These are phyloP conservation scores for Suhomyces panamericanus DNA, from an alignment of 1,139 yeast species.

Conservation along the genomic window DNA sequence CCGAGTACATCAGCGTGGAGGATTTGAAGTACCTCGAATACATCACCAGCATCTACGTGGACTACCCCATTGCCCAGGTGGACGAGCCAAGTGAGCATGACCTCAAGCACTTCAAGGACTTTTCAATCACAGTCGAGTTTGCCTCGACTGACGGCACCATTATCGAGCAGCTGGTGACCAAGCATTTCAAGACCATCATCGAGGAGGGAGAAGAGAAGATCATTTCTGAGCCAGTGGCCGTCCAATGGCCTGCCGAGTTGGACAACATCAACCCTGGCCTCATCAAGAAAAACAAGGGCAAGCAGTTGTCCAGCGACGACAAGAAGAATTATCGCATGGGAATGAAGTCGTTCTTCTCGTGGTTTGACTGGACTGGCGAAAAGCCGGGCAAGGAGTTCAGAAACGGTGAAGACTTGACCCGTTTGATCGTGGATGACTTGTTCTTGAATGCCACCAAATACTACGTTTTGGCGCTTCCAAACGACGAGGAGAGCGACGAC, in stretches of 20 bases:
- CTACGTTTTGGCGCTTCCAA: slow-evolving; percentile 65
- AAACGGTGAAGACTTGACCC: slow-evolving; percentile 68
- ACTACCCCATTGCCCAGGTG: slow-evolving; percentile 41
- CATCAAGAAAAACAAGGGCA: slow-evolving; percentile 36
- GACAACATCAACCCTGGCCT: slow-evolving; percentile 51
- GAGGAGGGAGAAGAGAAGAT: slow-evolving; percentile 56
- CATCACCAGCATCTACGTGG: slow-evolving; percentile 56
- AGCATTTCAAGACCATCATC: slow-evolving; percentile 46
- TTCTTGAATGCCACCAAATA: slow-evolving; percentile 73
- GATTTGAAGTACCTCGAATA: slow-evolving; percentile 68
- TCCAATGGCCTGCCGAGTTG: slow-evolving; percentile 63
- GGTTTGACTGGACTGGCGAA: slow-evolving; percentile 74
- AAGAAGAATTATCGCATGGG: slow-evolving; percentile 64
- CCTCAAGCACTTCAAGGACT: slow-evolving; percentile 46
- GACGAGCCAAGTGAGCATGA: slow-evolving; percentile 14
- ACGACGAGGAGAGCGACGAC: slow-evolving; percentile 54
- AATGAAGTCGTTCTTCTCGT: slow-evolving; percentile 73
- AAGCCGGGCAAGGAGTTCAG: slow-evolving; percentile 75
- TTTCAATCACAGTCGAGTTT: slow-evolving; percentile 57
- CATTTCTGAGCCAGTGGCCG: slow-evolving; percentile 48
- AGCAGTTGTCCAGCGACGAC: slow-evolving; percentile 46
- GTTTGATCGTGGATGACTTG: slow-evolving; percentile 62
- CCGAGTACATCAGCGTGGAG: slow-evolving; percentile 64
- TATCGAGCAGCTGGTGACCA: slow-evolving; percentile 53
- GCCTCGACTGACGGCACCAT: slow-evolving; percentile 37